Base-by-base conservation (phyloP, 2,329 filamentous ascomycete genomes). In the Macrophomina pseudophaseolina region DNA sequence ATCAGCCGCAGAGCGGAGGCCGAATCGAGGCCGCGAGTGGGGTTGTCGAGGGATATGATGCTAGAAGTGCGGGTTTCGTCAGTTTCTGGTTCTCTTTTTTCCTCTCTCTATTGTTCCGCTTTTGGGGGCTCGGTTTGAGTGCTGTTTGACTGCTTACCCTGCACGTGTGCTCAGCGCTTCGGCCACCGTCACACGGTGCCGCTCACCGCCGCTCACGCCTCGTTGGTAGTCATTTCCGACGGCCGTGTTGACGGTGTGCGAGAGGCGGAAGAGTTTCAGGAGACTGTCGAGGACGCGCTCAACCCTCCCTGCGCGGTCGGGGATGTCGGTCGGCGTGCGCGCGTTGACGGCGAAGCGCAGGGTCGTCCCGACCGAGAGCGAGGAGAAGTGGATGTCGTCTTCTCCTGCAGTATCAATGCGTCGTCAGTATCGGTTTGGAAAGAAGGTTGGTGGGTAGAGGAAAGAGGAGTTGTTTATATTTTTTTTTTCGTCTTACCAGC, bases 1-100 rank as follows among this genome's bases (percentile, higher is more conserved):
- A 83, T 82, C 67, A 89, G 89, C 62, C 87, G 85, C 51, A 89
- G 75, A 5, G 87, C 87, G 78, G 70, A 85, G 81, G 72, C 72
- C 0, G 76, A 76, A 56, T 78, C 76, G 2, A 78, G 67, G 51
- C 76, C 77, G 44, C 78, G 73, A 2, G 81, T 83, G 2, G 73
- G 77, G 68, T 84, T 84, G 64, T 84, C 82, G 81, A 81, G 83
- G 0, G 76, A 75, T 5, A 53, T 33, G 32, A 53, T 8, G 16
- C 51, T 53, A 14, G 7, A 40, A 14, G 14, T 14, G 14, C 23
- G 23, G 23, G 0, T 40, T 1, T 40, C 14, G 38, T 40, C 7
- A 40, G 38, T 40, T 23, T 4, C 7, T 38, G 6, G 35, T 7
- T 38, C 7, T 1, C 7, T 38, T 38, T 38, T 38, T 4, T 38